Conservation (phyloP, 2,329 filamentous ascomycete species). For the Phialophora macrospora region DNA sequence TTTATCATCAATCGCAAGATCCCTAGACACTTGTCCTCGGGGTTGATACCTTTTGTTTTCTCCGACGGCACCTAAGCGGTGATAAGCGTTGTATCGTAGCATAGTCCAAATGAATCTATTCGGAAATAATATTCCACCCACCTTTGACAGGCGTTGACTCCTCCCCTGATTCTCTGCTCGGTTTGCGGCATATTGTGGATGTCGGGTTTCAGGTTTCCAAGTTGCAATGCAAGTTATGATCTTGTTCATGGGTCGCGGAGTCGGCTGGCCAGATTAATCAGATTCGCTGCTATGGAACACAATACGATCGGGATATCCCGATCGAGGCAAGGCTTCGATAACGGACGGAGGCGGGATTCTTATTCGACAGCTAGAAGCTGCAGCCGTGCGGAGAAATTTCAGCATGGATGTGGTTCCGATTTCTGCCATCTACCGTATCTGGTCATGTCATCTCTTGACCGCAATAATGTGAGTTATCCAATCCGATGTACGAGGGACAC, state of each 20-base stretch:
- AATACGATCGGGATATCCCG: too few relatives aligned
- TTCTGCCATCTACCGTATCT: conserved; percentile 23
- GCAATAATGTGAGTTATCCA: conserved; percentile 46
- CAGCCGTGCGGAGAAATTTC: conserved; percentile 32
- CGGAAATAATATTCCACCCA: conserved; percentile 15
- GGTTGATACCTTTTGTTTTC: conserved; percentile 27
- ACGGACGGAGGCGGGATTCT: too few relatives aligned
- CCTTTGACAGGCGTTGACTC: conserved; percentile 25
- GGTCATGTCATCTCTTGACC: conserved; percentile 54
- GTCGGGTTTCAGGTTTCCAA: background rate
- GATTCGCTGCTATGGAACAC: background rate
- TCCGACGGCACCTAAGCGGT: conserved; percentile 20
- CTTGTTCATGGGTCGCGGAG: too few relatives aligned
- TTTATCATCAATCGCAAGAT: conserved; percentile 7
- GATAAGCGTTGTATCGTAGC: too few relatives aligned
- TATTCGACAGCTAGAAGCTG: conserved; percentile 12
- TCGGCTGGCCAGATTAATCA: too few relatives aligned
- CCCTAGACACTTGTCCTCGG: too few relatives aligned
- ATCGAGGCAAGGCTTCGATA: too few relatives aligned
- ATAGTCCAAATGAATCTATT: background rate
- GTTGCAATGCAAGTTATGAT: too few relatives aligned
- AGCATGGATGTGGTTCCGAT: conserved; percentile 32
- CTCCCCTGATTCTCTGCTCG: conserved; percentile 19
- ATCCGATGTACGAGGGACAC: conserved; percentile 38
- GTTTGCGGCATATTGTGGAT: conserved; percentile 15